Evolutionary conservation across 768 basidiomycete genomes (phyloP), one percentile per base, ranked within the genome.

Genomic region (Leucocoprinus sp.): DNA sequence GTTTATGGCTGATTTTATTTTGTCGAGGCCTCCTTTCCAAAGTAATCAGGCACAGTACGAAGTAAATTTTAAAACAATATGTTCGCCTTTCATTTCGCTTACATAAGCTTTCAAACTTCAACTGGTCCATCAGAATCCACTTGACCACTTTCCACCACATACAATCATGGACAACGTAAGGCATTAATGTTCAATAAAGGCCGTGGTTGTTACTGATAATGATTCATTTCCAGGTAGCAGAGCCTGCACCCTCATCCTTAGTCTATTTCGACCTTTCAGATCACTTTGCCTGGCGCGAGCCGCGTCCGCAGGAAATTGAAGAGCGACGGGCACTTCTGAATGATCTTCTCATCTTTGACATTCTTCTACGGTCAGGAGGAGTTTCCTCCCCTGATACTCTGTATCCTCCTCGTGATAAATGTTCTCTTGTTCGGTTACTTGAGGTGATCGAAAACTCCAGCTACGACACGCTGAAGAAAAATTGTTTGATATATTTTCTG

Each of bases 401-500:
- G 3, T 91, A 82, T 57, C 89, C 89, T 14, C 89, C 89, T 1
- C 58, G 61, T 17, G 76, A 80, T 60, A 63, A 67, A 33, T 61
- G 64, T 8, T 61, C 70, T 1, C 72, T 92, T n/a, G 57, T 68
- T 37, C 66, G 64, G 8, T 68, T 91, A 3, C 63, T 91, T 39
- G 66, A 71, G 18, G 75, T 75, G 14, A 84, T 91, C 50, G 69
- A 74, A 34, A 52, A 63, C 21, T 84, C 78, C 0, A 57, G 63
- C 3, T 92, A 86, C 51, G 89, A 92, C 60, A 57, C 65, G 24
- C 70, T 91, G 44, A 91, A 91, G 71, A 80, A 80, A 60, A 81
- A 90, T 50, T 87, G 84, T 51, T 65, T 92, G 35, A 65, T 88
- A 1, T 92, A 88, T 63, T 90, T 80, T 57, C 64, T 92, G 50